Evolutionary conservation across 768 basidiomycete genomes (phyloP).

Genomic region (Exsudoporus frostii): DNA sequence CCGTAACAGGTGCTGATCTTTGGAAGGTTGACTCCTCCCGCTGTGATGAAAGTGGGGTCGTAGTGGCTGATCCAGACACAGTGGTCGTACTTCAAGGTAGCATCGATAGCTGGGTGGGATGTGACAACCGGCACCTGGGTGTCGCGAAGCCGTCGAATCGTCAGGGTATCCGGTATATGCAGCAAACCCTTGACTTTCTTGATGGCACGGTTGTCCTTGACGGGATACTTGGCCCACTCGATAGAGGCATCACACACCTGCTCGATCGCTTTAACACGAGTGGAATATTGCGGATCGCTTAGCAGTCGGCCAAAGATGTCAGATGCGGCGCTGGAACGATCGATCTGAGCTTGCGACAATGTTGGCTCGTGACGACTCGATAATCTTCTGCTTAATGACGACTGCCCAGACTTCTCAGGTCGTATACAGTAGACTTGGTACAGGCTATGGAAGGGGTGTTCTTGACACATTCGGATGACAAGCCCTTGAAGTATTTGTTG

Average conservation of each 20-base stretch:
- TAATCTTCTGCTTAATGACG: constrained; percentile 36
- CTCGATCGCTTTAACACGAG: constrained; percentile 53
- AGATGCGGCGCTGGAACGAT: constrained; percentile 62
- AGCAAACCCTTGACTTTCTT: constrained; percentile 27
- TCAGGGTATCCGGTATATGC: constrained; percentile 43
- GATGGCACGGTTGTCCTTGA: constrained; percentile 36
- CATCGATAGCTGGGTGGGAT: constrained; percentile 62
- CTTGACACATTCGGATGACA: constrained; percentile 72
- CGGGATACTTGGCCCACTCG: constrained; percentile 66
- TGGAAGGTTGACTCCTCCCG: constrained; percentile 80
- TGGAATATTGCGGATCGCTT: constrained; percentile 35
- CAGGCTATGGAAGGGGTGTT: constrained; percentile 92
- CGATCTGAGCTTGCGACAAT: constrained; percentile 41
- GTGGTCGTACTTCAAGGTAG: constrained; percentile 60
- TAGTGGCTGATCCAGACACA: constrained; percentile 72
- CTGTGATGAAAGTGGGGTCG: constrained; percentile 51
- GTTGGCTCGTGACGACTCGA: constrained; percentile 44
- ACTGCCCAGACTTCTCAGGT: constrained; percentile 31
- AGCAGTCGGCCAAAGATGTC: constrained; percentile 56
- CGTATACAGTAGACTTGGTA: constrained; percentile 84
- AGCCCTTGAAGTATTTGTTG: constrained; percentile 63
- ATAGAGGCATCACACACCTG: constrained; percentile 61
- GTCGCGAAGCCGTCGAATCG: constrained; percentile 48
- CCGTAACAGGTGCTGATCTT: constrained; percentile 77
- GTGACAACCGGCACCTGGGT: constrained; percentile 86